Evolutionary conservation across 495 filamentous ascomycete species (phyloP), one percentile per base, ranked within the genome.

Genomic region (Penicillium verhagenii): DNA sequence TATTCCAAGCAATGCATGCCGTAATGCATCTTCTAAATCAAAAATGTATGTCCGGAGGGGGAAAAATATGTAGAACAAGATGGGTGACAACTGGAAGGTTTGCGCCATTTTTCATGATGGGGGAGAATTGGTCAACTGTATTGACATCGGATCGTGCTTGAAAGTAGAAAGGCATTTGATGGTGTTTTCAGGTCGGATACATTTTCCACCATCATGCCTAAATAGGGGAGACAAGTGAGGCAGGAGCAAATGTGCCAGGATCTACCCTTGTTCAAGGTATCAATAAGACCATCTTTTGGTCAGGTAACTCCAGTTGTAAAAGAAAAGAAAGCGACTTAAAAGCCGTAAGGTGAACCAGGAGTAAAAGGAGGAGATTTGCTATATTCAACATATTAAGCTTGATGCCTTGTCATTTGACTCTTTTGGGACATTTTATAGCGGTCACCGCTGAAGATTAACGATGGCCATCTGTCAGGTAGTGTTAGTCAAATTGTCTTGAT

Each of bases 371-470:
- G 7, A 1, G 24, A 20, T 21, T 26, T 18, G 20, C 13, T 35
- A 35, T 35, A n/a, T 18, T 33, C 52, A 45, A 24, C 39, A 35
- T 13, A 45, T 26, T 6, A 28, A 26, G 23, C 23, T 16, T 2
- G 3, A 5, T 28, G 20, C 3, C 23, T 45, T 26, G 6, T 28
- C 42, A 45, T 7, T 16, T 26, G 21, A 26, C 14, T 45, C 8
- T 16, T 25, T 14, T 25, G 13, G 35, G 10, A 38, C 19, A 19
- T 40, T 24, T 39, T 29, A 40, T 28, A 39, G 29, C 31, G 37
- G 49, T 77, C 71, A 77, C 46, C 73, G 67, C 49, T 78, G 75
- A 10, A 76, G 57, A 51, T 75, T 78, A 24, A 78, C 62, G 43
- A 78, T 71, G 14, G 73, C 73, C 67, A 78, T 60, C 75, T 78